These are phyloP conservation scores for Castanopsis chinensis DNA, from an alignment of 306 rosid genomes.

Conservation along the genomic window DNA sequence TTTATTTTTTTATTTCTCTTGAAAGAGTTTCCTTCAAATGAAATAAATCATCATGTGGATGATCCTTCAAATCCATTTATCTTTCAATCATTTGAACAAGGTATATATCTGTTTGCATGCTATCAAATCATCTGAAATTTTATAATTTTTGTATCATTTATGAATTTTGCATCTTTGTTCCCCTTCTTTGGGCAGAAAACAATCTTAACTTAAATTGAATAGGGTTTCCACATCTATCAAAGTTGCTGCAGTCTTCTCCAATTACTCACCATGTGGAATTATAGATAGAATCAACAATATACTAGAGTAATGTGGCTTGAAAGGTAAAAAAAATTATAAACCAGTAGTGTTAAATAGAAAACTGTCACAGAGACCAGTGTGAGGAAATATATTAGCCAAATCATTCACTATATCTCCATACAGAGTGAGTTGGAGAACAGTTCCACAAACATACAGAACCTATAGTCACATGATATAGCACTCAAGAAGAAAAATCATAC, in stretches of 20 bases:
- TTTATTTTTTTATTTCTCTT: not conserved
- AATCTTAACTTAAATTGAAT: not conserved
- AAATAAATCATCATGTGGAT: not conserved
- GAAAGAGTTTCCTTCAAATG: not conserved
- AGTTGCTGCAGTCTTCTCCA: no score
- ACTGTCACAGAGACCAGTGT: not conserved
- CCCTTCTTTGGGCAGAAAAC: not conserved
- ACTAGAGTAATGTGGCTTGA: not conserved
- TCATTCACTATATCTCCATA: not conserved
- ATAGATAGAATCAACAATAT: not conserved
- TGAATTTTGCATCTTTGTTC: not conserved
- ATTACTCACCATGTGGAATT: not conserved
- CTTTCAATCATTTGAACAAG: not conserved
- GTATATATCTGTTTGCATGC: not conserved
- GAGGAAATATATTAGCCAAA: not conserved
- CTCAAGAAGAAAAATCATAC: slow-evolving; percentile 40
- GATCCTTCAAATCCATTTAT: not conserved
- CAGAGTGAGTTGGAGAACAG: not conserved
- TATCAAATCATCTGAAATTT: not conserved
- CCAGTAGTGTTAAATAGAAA: not conserved
- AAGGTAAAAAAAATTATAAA: not conserved
- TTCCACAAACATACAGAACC: not conserved
- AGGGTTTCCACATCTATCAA: not conserved
- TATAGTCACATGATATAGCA: slow-evolving; percentile 12
- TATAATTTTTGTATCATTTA: not conserved